These are phyloP conservation scores for Funneliformis geosporum DNA, from an alignment of 192 early-diverging fungal species.

Conservation along the genomic window DNA sequence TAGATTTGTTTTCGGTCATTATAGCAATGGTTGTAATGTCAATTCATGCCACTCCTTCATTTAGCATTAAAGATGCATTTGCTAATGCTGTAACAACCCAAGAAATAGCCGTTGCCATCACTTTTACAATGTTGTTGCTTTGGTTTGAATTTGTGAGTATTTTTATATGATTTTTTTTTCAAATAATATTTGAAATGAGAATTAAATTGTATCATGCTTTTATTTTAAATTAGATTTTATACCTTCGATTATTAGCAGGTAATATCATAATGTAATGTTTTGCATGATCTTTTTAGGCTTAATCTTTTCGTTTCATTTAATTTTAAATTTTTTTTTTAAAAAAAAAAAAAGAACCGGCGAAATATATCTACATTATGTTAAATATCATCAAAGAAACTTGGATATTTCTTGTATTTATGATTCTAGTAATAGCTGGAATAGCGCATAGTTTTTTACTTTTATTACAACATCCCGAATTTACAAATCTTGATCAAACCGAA, in stretches of 20 bases:
- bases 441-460: background rate
- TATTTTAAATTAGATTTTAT: background rate
- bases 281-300: too few relatives aligned
- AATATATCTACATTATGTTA: background rate
- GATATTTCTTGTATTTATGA: background rate
- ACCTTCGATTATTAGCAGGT: background rate
- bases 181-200: background rate
- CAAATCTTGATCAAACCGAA: background rate
- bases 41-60: background rate
- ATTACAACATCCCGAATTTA: background rate
- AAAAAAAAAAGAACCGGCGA: background rate
- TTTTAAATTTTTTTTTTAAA: too few relatives aligned
- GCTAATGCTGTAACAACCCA: background rate
- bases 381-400: background rate
- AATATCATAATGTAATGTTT: background rate
- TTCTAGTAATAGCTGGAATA: background rate
- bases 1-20: background rate
- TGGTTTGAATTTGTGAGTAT: conserved; percentile 1
- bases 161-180: background rate
- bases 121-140: background rate
- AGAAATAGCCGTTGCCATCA: background rate
- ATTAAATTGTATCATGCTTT: background rate
- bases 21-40: background rate
- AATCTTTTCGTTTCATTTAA: too few relatives aligned
- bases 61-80: background rate